These are phyloP conservation scores for Sphaerulina populicola DNA, from an alignment of 2,329 filamentous ascomycete genomes.

Conservation along the genomic window DNA sequence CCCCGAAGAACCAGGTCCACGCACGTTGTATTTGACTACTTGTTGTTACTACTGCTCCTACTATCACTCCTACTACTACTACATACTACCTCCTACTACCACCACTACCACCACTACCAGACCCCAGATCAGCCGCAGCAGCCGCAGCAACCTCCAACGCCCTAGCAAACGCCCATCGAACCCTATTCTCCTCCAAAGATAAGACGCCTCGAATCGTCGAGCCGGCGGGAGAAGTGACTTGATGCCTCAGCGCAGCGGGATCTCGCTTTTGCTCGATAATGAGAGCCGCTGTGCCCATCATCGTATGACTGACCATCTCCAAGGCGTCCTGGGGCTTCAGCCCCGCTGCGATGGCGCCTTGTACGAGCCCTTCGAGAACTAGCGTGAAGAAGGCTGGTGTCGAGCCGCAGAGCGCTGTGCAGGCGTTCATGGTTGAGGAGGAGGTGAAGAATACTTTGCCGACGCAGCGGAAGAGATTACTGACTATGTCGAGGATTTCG, in stretches of 20 bases:
- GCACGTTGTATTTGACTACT: no score
- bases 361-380: conserved; percentile 63
- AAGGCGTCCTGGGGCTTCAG: conserved; percentile 61
- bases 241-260: conserved; percentile 64
- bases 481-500: conserved; percentile 48
- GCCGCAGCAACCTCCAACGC: conserved; percentile 33
- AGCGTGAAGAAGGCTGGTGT: conserved; percentile 68
- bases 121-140: not conserved
- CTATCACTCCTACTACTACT: no score
- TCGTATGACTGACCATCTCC: conserved; percentile 67
- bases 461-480: conserved; percentile 66
- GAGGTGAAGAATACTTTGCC: conserved; percentile 63
- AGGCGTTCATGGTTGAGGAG: conserved; percentile 59
- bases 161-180: conserved; percentile 56
- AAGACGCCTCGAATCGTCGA: conserved; percentile 67
- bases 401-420: conserved; percentile 63
- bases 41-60: no score
- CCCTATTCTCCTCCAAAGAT: conserved; percentile 61
- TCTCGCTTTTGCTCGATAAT: conserved; percentile 57
- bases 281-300: conserved; percentile 61
- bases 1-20: no score
- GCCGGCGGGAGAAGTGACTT: conserved; percentile 64
- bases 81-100: no score
- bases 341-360: conserved; percentile 70
- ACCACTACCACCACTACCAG: no score